Conservation (phyloP, 148 eudicot species). For the Silene conica region DNA sequence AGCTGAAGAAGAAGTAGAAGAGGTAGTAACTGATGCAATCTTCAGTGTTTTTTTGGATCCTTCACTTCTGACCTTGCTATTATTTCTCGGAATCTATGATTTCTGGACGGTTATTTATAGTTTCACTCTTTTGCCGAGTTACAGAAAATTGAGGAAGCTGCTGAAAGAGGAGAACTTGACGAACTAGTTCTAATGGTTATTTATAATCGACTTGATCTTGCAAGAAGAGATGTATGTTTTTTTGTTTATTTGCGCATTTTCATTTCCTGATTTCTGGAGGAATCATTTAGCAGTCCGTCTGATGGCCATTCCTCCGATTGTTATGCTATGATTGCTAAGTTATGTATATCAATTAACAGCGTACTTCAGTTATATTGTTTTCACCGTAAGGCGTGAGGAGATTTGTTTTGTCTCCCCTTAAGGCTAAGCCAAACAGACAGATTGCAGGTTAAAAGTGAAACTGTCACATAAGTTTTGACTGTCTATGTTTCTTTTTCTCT, state of each 20-base stretch:
- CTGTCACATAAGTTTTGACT: too few species aligned
- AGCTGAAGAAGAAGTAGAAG: conserved; percentile 97
- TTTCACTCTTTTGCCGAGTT: conserved; percentile 6
- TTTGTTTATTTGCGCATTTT: conserved; percentile 4
- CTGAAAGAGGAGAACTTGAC: conserved; percentile 83
- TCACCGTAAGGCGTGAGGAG: too few species aligned
- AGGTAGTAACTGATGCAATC: conserved; percentile 38
- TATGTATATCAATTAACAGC: too few species aligned
- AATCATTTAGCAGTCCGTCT: background rate
- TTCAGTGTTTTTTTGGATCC: background rate
- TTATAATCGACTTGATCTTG: conserved; percentile 99
- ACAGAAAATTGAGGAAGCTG: conserved; percentile 98
- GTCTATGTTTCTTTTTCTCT: too few species aligned
- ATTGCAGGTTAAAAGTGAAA: too few species aligned
- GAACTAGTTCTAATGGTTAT: conserved; percentile 92
- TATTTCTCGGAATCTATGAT: background rate
- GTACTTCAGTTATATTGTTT: too few species aligned
- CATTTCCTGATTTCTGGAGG: background rate
- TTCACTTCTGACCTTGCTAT: background rate
- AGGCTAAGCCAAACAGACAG: too few species aligned
- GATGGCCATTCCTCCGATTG: background rate
- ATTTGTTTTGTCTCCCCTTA: too few species aligned
- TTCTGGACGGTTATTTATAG: background rate
- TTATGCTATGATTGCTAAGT: too few species aligned
- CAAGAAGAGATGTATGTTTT: conserved; percentile 83